These are phyloP conservation scores for Globisporangium okanoganense DNA, from an alignment of 352 stramenopile species.

Conservation along the genomic window DNA sequence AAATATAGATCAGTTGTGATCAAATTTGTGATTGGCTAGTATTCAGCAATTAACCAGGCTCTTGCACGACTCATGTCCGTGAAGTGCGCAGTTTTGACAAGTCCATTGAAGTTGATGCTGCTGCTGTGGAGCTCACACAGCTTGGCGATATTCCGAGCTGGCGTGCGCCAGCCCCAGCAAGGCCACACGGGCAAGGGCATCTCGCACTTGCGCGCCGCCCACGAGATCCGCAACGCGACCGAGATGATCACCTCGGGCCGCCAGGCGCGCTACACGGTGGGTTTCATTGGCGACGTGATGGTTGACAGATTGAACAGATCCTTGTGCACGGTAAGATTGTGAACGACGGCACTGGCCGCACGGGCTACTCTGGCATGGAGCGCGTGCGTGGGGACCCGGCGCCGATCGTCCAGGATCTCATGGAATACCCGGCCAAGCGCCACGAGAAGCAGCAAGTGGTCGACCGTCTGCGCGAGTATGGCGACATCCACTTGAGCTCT, in stretches of 20 bases:
- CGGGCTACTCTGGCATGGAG: conserved; percentile 15
- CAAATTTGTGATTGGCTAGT: too few species aligned
- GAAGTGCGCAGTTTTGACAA: too few species aligned
- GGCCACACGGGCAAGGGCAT: conserved; percentile 71
- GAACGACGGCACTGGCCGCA: conserved; percentile 29
- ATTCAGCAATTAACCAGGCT: too few species aligned
- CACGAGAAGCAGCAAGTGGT: conserved; percentile 70
- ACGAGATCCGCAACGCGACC: conserved; percentile 52
- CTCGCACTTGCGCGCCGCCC: conserved; percentile 57
- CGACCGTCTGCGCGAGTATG: conserved; percentile 61
- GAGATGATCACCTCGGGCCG: conserved; percentile 47
- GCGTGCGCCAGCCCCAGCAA: conserved; percentile 44
- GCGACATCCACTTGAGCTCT: conserved; percentile 63
- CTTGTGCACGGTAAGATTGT: conserved; percentile 62
- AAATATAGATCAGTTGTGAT: too few species aligned
- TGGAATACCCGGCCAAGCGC: conserved; percentile 45
- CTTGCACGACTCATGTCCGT: too few species aligned
- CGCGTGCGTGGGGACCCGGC: conserved; percentile 45
- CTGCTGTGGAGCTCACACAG: too few species aligned
- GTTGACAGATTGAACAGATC: conserved; percentile 77
- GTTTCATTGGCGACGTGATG: conserved; percentile 65
- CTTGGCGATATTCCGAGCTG: too few species aligned
- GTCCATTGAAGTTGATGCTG: too few species aligned
- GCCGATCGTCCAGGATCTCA: conserved; percentile 70
- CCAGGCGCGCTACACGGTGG: conserved; percentile 37